These are phyloP conservation scores for Rutidosis leptorrhynchoides DNA, from an alignment of 129 eudicot species.

Conservation along the genomic window DNA sequence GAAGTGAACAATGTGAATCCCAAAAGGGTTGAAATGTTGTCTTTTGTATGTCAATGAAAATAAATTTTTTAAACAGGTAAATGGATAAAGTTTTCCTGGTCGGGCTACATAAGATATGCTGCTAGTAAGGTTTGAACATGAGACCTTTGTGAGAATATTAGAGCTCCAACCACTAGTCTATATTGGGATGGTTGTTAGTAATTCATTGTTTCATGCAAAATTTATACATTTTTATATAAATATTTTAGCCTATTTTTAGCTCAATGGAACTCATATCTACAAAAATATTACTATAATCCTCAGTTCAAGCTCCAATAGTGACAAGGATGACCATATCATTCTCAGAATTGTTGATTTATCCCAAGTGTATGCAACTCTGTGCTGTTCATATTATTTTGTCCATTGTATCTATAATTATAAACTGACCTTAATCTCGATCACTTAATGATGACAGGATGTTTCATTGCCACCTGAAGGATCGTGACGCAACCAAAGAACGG, in stretches of 20 bases:
- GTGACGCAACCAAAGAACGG: slow-evolving; percentile 80
- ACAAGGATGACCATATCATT: neutral
- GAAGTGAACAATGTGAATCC: neutral
- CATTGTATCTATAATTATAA: neutral
- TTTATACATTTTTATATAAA: neutral
- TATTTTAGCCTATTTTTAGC: neutral
- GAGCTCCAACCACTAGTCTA: no score
- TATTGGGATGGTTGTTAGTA: no score
- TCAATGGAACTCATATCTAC: neutral
- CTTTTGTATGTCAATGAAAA: neutral
- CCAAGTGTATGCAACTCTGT: neutral
- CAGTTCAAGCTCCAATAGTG: neutral
- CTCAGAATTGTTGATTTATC: neutral
- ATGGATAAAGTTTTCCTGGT: no score
- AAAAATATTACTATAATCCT: neutral
- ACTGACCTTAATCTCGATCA: neutral
- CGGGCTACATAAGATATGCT: no score
- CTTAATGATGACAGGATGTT: slow-evolving; percentile 42
- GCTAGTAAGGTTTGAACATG: no score
- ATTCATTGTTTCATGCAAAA: neutral
- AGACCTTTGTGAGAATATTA: no score
- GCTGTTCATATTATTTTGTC: neutral
- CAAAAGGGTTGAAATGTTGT: neutral
- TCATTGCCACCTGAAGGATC: slow-evolving; percentile 63
- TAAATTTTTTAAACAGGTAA: no score